Conservation (phyloP, 768 basidiomycete genomes). For the Leccinum subgranulosum region DNA sequence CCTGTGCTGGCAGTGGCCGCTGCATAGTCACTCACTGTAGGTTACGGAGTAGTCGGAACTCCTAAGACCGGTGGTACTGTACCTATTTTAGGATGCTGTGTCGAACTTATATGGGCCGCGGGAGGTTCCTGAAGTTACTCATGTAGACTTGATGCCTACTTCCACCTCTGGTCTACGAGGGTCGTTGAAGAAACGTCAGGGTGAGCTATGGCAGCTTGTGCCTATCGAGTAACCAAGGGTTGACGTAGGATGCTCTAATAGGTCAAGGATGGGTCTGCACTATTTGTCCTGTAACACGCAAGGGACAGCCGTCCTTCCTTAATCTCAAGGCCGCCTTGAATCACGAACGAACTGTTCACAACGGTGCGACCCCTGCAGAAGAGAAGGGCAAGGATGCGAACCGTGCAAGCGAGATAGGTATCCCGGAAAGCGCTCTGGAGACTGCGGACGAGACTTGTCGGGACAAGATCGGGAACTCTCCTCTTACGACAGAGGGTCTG, state of each 20-base stretch:
- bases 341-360: conserved; percentile 28
- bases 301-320: conserved; percentile 21
- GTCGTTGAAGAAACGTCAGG: conserved; percentile 19
- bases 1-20: conserved; percentile 44
- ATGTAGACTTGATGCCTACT: conserved; percentile 21
- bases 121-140: background rate
- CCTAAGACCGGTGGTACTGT: too few species aligned
- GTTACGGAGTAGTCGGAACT: too few species aligned
- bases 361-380: conserved; percentile 4
- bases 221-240: background rate
- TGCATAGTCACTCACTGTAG: too few species aligned
- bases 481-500: conserved; percentile 28
- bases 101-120: background rate
- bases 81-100: conserved; percentile 35
- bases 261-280: conserved; percentile 35
- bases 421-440: conserved; percentile 8
- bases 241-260: conserved; percentile 1
- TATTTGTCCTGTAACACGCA: conserved; percentile 26
- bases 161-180: conserved; percentile 19
- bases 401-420: background rate
- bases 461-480: conserved; percentile 30
- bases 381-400: background rate
- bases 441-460: conserved; percentile 23
- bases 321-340: conserved; percentile 28
- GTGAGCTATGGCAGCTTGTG: conserved; percentile 7